These are phyloP conservation scores for Vickermania spadyakhi DNA, from an alignment of 208 protist species.

Conservation along the genomic window DNA sequence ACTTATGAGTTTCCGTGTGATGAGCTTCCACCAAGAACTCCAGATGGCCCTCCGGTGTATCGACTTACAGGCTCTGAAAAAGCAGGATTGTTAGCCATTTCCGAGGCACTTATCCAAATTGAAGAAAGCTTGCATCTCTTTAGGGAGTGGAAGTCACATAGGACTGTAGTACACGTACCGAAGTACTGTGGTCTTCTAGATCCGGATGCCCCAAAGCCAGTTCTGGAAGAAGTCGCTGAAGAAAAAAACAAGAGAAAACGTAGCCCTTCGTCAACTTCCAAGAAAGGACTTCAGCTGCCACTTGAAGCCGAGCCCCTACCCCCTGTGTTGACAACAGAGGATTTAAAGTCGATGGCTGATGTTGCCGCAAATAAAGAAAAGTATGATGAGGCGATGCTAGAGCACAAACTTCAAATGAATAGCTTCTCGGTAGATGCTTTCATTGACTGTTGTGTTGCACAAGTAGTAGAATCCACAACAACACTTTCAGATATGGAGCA, in stretches of 20 bases:
- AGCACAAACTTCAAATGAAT: constrained; percentile 2
- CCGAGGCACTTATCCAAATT: constrained; percentile 13
- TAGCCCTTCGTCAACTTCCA: neutral
- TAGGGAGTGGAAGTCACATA: constrained; percentile 12
- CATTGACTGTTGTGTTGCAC: constrained; percentile 8
- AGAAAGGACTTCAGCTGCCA: neutral
- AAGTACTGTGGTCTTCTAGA: constrained; percentile 23
- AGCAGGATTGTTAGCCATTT: constrained; percentile 14
- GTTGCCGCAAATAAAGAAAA: constrained; percentile 16
- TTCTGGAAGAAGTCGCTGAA: constrained; percentile 7
- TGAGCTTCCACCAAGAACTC: neutral
- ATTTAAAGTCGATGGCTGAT: constrained; percentile 15
- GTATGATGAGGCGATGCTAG: constrained; percentile 4
- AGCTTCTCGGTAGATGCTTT: constrained; percentile 8
- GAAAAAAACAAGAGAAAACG: neutral
- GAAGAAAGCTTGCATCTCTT: constrained; percentile 19
- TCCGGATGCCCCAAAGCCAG: constrained; percentile 10
- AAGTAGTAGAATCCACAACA: constrained; percentile 11
- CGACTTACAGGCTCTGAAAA: constrained; percentile 14
- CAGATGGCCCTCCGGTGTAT: neutral
- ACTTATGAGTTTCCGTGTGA: constrained; percentile 20
- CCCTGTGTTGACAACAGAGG: neutral
- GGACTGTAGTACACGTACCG: constrained; percentile 21
- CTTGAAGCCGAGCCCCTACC: neutral
- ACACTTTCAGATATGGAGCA: constrained; percentile 7